Evolutionary conservation across 306 rosid species (phyloP).

Genomic region (Calophaca sinica): DNA sequence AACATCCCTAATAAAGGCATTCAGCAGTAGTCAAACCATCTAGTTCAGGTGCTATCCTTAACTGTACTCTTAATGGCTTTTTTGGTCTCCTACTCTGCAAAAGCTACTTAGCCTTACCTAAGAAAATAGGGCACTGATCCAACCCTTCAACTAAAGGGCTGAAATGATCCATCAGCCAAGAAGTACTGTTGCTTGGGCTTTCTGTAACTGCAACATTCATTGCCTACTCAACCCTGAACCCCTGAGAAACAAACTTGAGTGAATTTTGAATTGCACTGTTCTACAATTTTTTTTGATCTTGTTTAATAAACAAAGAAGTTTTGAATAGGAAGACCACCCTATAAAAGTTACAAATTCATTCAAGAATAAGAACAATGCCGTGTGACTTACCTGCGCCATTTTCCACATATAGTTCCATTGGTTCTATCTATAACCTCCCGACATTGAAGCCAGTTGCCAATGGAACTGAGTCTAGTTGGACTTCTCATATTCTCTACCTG

Average conservation of each 20-base stretch:
- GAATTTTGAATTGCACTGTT: slow-evolving; percentile 26
- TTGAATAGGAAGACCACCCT: slow-evolving; percentile 17
- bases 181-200: background rate
- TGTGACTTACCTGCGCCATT: slow-evolving; percentile 85
- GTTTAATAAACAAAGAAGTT: slow-evolving; percentile 19
- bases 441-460: slow-evolving; percentile 94
- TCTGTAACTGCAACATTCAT: background rate
- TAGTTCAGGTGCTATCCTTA: background rate
- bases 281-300: slow-evolving; percentile 18
- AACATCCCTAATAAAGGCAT: slow-evolving; percentile 30
- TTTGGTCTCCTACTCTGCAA: slow-evolving; percentile 26
- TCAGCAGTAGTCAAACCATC: slow-evolving; percentile 9
- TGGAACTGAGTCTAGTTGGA: slow-evolving; percentile 54
- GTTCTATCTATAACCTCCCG: slow-evolving; percentile 61
- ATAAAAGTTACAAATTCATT: slow-evolving; percentile 34
- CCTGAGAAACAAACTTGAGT: slow-evolving; percentile 7
- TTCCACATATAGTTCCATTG: slow-evolving; percentile 74
- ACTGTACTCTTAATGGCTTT: slow-evolving; percentile 18
- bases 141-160: slow-evolving; percentile 30
- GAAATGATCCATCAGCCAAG: slow-evolving; percentile 14
- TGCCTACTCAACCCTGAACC: slow-evolving; percentile 20
- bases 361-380: slow-evolving; percentile 25
- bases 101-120: slow-evolving; percentile 12
- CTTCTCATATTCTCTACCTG: slow-evolving; percentile 61
- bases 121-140: background rate